Conservation (phyloP, 345 rosid species). For the Eucalyptus marginata region DNA sequence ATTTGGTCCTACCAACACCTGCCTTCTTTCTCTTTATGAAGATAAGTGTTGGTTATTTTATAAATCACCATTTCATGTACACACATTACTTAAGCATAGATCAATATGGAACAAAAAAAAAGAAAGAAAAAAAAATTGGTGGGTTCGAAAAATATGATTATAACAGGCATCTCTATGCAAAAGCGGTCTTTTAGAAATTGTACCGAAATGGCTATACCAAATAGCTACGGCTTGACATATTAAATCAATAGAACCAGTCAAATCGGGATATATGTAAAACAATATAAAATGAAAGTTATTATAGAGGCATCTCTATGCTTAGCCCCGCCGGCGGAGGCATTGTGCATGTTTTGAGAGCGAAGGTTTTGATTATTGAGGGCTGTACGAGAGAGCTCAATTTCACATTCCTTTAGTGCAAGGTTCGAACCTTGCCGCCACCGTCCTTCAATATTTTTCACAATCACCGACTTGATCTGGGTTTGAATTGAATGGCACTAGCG, state of each 20-base stretch:
- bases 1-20: background rate
- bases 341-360: background rate
- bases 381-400: background rate
- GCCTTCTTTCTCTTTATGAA: background rate
- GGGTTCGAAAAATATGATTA: background rate
- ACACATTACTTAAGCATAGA: background rate
- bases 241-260: background rate
- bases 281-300: background rate
- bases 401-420: background rate
- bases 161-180: background rate
- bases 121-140: background rate
- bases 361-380: background rate
- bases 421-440: background rate
- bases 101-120: background rate
- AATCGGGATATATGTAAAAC: background rate
- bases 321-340: background rate
- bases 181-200: background rate
- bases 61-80: background rate
- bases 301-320: background rate
- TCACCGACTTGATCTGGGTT: background rate
- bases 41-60: background rate
- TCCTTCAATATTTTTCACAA: background rate
- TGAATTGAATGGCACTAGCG: background rate
- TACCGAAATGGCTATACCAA: fast-evolving
- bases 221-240: fast-evolving